Base-by-base conservation (phyloP, 2,329 filamentous ascomycete species). In the Sporothrix mexicana region DNA sequence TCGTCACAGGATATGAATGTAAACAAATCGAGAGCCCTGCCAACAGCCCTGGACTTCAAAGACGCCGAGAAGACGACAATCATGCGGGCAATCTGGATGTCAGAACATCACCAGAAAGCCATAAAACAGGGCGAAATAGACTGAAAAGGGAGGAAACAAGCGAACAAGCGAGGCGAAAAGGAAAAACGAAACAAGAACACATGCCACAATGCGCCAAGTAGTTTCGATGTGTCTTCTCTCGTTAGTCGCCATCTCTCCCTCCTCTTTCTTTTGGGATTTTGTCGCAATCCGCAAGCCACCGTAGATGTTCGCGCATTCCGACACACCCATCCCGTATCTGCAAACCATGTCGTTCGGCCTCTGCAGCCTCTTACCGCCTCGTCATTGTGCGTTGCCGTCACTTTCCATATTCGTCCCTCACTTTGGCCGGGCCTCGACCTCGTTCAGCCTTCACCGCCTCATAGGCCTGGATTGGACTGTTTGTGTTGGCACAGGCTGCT, bases 321-420 rank as follows among this genome's bases (percentile, higher is more conserved):
- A 49, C 64, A 49, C 20, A 45, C 57, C 30, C 30, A 20, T 36
- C 36, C 36, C 17, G 59, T 62, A 43, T 43, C 36, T 43, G 59
- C 59, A 62, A 62, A 13, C 7, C n/a, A 45, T 45, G 47, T n/a
- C 49, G 43, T 49, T n/a, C 49, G 36, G 6, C 53, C 30, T 57
- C 12, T 25, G 13, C 49, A 47, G 61, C 59, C 20, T 45, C 61
- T 73, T 73, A 73, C 72, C 72, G 72, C 72, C 72, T 71, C 69
- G 72, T 73, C 72, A 73, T 71, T 43, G 53, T 69, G 69, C 69
- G 47, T 69, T 53, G 47, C 53, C 20, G 23, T 51, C 64, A 41
- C 47, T 69, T 69, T 47, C 53, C 53, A 20, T 64, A 23, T 71
- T 70, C 67, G 67, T 57, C 30, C 30, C 49, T 69, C 51, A 17